Percentiles rank a stretch among this genome's conserved stretches.
These are phyloP conservation scores for Melastoma malabathricum DNA, from an alignment of 345 rosid genomes.

Conservation along the genomic window DNA sequence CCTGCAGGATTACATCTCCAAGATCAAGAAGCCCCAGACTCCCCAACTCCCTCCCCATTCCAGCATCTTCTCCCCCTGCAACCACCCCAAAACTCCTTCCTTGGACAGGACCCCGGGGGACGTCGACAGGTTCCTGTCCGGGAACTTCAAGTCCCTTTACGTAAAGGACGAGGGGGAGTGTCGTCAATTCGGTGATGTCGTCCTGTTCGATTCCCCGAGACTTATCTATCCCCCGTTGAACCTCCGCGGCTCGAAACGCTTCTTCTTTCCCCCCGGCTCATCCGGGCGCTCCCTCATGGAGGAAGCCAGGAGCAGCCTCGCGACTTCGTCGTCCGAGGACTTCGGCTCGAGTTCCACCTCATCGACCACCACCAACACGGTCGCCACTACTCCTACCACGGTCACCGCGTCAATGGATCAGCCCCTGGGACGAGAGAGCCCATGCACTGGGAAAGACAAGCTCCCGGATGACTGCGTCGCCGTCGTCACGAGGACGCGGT, in stretches of 20 bases:
- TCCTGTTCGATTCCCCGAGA: conserved; percentile 24
- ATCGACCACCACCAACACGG: conserved; percentile 2
- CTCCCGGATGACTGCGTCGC: conserved; percentile 53
- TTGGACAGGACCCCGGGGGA: conserved; percentile 46
- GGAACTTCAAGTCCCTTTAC: conserved; percentile 77
- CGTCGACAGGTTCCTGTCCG: conserved; percentile 63
- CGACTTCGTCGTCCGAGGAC: conserved; percentile 16
- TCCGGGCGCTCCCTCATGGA: conserved; percentile 31
- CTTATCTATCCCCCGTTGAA: conserved; percentile 15
- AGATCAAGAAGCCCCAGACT: conserved; percentile 37
- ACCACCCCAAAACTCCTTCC: conserved; percentile 51
- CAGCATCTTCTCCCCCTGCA: conserved; percentile 36
- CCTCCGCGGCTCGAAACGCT: conserved; percentile 29
- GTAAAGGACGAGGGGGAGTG: conserved; percentile 13
- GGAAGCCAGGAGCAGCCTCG: conserved; percentile 30
- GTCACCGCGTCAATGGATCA: background rate
- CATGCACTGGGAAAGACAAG: background rate
- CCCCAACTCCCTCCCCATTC: conserved; percentile 4
- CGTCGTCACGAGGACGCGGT: conserved; percentile 26
- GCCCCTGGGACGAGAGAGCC: background rate
- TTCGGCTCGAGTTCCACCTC: conserved; percentile 23
- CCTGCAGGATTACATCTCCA: conserved; percentile 45
- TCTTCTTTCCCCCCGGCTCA: conserved; percentile 27
- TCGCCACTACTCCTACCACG: background rate
- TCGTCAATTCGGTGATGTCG: background rate